Evolutionary conservation across 78 protist species (phyloP).

Genomic region (Dictyostelium intermedium): DNA sequence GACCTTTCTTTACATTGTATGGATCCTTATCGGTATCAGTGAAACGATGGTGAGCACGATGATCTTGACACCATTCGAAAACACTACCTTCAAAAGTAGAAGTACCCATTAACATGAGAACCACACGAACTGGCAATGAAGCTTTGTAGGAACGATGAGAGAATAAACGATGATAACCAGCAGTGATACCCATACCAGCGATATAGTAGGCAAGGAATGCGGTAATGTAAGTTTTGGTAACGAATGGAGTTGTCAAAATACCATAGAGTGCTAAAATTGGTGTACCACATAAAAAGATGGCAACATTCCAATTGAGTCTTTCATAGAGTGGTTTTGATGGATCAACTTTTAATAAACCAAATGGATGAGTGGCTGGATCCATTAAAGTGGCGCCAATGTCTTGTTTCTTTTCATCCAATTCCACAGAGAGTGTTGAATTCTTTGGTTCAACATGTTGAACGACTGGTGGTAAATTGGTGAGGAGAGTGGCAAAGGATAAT

Average conservation of each 20-base stretch:
- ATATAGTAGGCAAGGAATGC: constrained; percentile 64
- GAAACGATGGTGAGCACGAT: constrained; percentile 94
- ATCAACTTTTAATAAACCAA: neutral
- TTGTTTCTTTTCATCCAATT: neutral
- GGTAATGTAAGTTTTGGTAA: constrained; percentile 27
- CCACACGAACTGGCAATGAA: constrained; percentile 12
- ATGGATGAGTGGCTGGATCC: neutral
- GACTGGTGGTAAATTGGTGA: constrained; percentile 33
- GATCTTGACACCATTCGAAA: constrained; percentile 87
- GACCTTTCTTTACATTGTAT: constrained; percentile 79
- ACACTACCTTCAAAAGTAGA: constrained; percentile 84
- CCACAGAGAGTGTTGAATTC: neutral
- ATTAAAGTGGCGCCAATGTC: neutral
- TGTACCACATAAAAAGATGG: constrained; percentile 23
- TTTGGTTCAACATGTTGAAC: neutral
- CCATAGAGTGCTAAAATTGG: constrained; percentile 78
- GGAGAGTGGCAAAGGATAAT: constrained; percentile 1
- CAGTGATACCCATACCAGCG: constrained; percentile 89
- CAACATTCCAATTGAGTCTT: constrained; percentile 45
- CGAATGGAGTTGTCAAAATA: constrained; percentile 29
- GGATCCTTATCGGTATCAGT: constrained; percentile 93
- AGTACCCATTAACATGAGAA: constrained; percentile 78
- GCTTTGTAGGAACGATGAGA: constrained; percentile 82
- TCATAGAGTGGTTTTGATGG: constrained; percentile 66
- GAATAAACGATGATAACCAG: constrained; percentile 87